These are phyloP conservation scores for Candida michaelii DNA, from an alignment of 805 yeast genomes.

Conservation along the genomic window DNA sequence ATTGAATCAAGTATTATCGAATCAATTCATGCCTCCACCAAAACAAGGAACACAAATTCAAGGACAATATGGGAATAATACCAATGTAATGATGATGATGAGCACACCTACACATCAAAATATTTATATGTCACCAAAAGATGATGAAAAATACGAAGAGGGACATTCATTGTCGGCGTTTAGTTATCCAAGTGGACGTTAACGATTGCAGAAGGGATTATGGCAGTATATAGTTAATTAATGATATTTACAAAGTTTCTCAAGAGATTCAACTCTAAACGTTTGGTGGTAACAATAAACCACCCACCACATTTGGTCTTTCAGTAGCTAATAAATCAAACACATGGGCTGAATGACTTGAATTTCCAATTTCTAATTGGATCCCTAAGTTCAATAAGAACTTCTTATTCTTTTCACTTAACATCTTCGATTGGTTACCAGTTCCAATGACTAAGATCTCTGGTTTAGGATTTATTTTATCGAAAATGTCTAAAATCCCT, in stretches of 20 bases:
- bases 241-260: slow-evolving; percentile 10
- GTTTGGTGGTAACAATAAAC: slow-evolving; percentile 69
- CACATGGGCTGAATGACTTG: slow-evolving; percentile 60
- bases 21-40: slow-evolving; percentile 30
- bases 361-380: slow-evolving; percentile 68
- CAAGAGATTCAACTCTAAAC: slow-evolving; percentile 29
- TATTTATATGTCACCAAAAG: slow-evolving; percentile 18
- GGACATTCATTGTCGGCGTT: slow-evolving; percentile 5
- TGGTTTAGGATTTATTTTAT: slow-evolving; percentile 69
- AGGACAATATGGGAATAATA: slow-evolving; percentile 3
- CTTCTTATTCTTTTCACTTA: slow-evolving; percentile 54
- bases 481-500: slow-evolving; percentile 48
- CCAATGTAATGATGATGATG: slow-evolving; percentile 39
- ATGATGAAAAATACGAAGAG: slow-evolving; percentile 12
- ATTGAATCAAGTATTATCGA: slow-evolving; percentile 18
- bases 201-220: neutral
- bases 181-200: slow-evolving; percentile 9
- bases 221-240: slow-evolving; percentile 11
- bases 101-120: slow-evolving; percentile 44
- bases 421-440: slow-evolving; percentile 62
- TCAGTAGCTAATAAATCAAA: slow-evolving; percentile 80
- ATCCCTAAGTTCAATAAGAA: slow-evolving; percentile 59
- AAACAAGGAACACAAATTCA: slow-evolving; percentile 6
- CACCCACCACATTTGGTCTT: slow-evolving; percentile 72
- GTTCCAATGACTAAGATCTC: slow-evolving; percentile 72